Evolutionary conservation across 192 early-diverging fungal genomes (phyloP).

Genomic region (Diversispora epigaea): DNA sequence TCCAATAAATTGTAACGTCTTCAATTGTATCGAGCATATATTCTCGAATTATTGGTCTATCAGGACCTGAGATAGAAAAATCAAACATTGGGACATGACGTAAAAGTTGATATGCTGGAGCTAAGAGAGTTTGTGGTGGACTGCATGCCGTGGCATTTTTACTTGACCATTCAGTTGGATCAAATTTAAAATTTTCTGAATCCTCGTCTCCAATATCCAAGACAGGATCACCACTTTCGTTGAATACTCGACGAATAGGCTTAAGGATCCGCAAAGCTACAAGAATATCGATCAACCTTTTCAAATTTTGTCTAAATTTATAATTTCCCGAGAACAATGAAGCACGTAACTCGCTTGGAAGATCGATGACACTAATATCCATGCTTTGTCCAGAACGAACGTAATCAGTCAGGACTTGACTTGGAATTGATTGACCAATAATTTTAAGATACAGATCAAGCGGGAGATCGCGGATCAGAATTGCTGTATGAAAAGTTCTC

Average conservation of each 20-base stretch:
- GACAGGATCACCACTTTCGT: slow-evolving; percentile 15
- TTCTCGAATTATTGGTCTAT: slow-evolving; percentile 21
- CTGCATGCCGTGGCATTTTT: background rate
- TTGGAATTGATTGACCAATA: slow-evolving; percentile 36
- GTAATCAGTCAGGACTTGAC: slow-evolving; percentile 28
- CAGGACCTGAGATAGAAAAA: slow-evolving; percentile 27
- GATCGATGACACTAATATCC: slow-evolving; percentile 5
- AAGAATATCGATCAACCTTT: slow-evolving; percentile 33
- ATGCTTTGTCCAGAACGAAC: slow-evolving; percentile 28
- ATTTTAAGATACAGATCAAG: slow-evolving; percentile 41
- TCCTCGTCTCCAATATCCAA: background rate
- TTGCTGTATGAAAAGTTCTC: slow-evolving; percentile 33
- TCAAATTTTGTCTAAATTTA: slow-evolving; percentile 28
- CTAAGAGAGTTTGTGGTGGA: slow-evolving; percentile 14
- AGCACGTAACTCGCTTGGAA: slow-evolving; percentile 10
- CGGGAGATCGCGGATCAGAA: slow-evolving; percentile 35
- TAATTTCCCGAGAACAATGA: slow-evolving; percentile 30
- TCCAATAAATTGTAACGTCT: slow-evolving; percentile 34
- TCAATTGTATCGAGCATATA: slow-evolving; percentile 27
- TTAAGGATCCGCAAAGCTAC: slow-evolving; percentile 31
- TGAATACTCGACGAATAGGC: slow-evolving; percentile 10
- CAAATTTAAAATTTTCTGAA: background rate
- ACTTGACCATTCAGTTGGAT: background rate
- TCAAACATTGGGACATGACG: slow-evolving; percentile 30
- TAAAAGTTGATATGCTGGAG: slow-evolving; percentile 31